phyloP scores from a whole-genome alignment of 2,329 filamentous ascomycete genomes.

The Trichoderma hamatum region DNA sequence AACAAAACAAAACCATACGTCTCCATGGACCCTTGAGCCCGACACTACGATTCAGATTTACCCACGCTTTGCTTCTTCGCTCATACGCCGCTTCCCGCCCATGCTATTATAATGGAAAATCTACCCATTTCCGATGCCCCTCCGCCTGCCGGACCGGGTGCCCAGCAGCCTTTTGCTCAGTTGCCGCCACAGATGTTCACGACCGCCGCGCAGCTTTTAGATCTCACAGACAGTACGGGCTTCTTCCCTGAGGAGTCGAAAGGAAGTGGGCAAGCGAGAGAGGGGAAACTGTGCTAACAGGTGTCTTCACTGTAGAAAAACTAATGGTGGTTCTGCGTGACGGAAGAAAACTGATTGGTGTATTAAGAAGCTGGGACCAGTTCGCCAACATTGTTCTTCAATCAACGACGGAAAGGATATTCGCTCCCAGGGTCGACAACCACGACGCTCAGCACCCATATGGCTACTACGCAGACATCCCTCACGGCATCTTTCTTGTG shows the following conservation, averaged over 20 bases:
- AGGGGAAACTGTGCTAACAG: slow-evolving; percentile 31
- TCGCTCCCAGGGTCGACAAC: slow-evolving; percentile 57
- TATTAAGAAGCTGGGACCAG: slow-evolving; percentile 95
- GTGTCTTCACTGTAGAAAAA: slow-evolving; percentile 68
- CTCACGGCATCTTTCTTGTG: slow-evolving; percentile 86
- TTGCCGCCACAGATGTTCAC: slow-evolving; percentile 97
- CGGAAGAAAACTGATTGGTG: slow-evolving; percentile 89
- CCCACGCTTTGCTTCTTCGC: neutral
- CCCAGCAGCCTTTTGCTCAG: slow-evolving; percentile 61
- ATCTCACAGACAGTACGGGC: slow-evolving; percentile 91
- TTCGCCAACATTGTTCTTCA: slow-evolving; percentile 96
- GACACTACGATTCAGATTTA: neutral
- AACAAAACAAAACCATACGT: neutral
- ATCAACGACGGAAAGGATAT: slow-evolving; percentile 87
- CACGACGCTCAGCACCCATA: slow-evolving; percentile 42
- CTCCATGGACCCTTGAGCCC: slow-evolving; percentile 19
- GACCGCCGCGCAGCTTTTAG: slow-evolving; percentile 90
- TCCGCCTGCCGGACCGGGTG: slow-evolving; percentile 44
- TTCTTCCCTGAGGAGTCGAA: slow-evolving; percentile 21
- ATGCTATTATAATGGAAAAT: slow-evolving; percentile 55
- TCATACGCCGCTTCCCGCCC: slow-evolving; percentile 9
- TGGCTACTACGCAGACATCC: slow-evolving; percentile 78
- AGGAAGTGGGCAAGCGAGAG: neutral
- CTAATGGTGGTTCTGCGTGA: slow-evolving; percentile 89
- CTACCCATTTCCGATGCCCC: slow-evolving; percentile 54